These are phyloP conservation scores for Metrosideros polymorpha DNA, from an alignment of 441 rosid species.

Conservation along the genomic window DNA sequence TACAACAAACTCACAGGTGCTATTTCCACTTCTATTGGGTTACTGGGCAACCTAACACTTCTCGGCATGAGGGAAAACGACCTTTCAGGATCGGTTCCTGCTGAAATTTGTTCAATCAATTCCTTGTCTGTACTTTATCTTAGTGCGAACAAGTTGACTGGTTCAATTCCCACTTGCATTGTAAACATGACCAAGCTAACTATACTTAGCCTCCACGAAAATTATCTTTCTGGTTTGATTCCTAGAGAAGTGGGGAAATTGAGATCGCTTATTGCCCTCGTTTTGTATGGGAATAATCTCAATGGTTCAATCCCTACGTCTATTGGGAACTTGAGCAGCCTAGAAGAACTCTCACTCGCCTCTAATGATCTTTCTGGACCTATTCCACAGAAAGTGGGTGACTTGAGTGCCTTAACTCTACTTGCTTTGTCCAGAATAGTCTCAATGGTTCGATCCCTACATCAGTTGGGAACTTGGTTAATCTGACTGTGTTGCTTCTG, in stretches of 20 bases:
- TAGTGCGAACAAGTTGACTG: neutral
- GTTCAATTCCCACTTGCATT: neutral
- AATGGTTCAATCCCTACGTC: neutral
- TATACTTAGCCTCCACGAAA: rapidly evolving
- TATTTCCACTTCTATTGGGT: neutral
- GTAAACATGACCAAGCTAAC: neutral
- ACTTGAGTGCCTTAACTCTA: neutral
- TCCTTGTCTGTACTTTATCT: neutral
- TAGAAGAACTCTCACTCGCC: neutral
- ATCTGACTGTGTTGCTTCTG: neutral
- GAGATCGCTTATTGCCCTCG: neutral
- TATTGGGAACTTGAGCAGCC: neutral
- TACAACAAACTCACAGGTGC: neutral
- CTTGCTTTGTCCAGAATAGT: neutral
- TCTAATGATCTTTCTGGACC: neutral
- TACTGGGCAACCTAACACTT: neutral
- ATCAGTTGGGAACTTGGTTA: neutral
- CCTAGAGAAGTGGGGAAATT: neutral
- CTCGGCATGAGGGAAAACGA: neutral
- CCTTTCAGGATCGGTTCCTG: neutral
- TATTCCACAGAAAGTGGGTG: neutral
- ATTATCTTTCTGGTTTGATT: neutral
- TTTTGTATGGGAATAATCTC: neutral
- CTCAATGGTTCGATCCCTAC: neutral
- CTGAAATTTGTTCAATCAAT: neutral